Evolutionary conservation across 331 rosid species (phyloP), one percentile per base, ranked within the genome.

Genomic region (Quercus phellos): DNA sequence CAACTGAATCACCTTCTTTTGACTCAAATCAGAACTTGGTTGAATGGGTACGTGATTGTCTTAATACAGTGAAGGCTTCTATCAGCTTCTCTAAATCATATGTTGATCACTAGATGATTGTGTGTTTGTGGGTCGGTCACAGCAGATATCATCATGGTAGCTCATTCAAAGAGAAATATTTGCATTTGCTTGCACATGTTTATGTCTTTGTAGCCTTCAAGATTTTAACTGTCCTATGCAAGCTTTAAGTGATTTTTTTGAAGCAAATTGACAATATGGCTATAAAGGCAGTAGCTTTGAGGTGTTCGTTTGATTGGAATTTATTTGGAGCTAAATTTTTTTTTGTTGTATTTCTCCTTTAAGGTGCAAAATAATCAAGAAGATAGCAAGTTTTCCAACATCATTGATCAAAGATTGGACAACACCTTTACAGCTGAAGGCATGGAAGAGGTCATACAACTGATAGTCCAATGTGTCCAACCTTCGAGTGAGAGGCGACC

Each of bases 401-500:
- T 90, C 73, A 81, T 85, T 43, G 98, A 94, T 80, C 73, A 72
- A 38, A 87, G 92, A 82, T 72, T 94, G 89, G 91, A 84, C 75
- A 87, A 80, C 74, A 88, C 90, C 79, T 94, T 88, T 75, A 94
- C 98, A 43, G 85, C 80, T 16, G 97, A 92, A 87, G 93, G 88
- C 8, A 88, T 94, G 94, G 91, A 79, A 76, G 89, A 77, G 12
- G 78, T 89, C 75, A 87, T 94, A 55, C 38, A 67, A 85, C 85
- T 90, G 76, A 88, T 88, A 43, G 56, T 84, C 17, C 81, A 80
- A 79, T 92, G 97, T 35, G 43, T 88, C 38, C 85, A 87, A 26
- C 70, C 76, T 70, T 92, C 93, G 3, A 92, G 93, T 64, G 98
- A 94, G 85, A 83, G 96, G 61, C 77, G 97, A 74, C 96, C 97